These are phyloP conservation scores for Coniella vitis DNA, from an alignment of 2,329 filamentous ascomycete genomes.

Conservation along the genomic window DNA sequence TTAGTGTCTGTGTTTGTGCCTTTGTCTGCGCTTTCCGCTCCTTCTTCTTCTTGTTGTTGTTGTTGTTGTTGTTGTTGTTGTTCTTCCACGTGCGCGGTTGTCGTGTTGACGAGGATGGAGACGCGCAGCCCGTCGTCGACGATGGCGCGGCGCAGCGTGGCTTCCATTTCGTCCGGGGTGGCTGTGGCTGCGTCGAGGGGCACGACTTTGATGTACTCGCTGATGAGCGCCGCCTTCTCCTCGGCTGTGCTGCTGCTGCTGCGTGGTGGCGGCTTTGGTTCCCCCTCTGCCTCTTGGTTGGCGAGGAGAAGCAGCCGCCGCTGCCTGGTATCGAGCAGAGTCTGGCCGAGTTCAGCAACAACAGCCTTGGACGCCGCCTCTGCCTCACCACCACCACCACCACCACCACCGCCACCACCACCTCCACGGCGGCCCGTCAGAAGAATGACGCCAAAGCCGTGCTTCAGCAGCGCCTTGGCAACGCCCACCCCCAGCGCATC, in stretches of 20 bases:
- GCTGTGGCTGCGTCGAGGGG: constrained; percentile 25
- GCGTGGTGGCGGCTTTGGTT: not conserved
- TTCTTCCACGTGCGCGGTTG: constrained; percentile 23
- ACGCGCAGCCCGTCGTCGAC: constrained; percentile 19
- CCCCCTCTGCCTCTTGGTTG: not conserved
- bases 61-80: too few species aligned
- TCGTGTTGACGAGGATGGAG: constrained; percentile 29
- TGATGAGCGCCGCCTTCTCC: constrained; percentile 13
- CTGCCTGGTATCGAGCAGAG: too few species aligned
- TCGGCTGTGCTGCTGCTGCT: too few species aligned
- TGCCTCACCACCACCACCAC: constrained; percentile 4
- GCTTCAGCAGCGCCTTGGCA: constrained; percentile 24
- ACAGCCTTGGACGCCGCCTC: too few species aligned
- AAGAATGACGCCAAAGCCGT: constrained; percentile 29
- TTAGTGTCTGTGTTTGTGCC: too few species aligned
- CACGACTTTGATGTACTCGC: constrained; percentile 23
- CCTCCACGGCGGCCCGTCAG: constrained; percentile 26
- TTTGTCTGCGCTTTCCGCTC: too few species aligned
- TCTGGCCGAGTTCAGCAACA: too few species aligned
- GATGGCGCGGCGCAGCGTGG: constrained; percentile 18
- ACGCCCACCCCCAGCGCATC: constrained; percentile 29
- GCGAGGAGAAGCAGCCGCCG: too few species aligned
- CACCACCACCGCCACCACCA: constrained; percentile 20
- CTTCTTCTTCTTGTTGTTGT: constrained; percentile 19
- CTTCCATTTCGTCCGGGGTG: constrained; percentile 22